phyloP scores from a whole-genome alignment of 2,329 filamentous ascomycete species.

The Epichloe sp. region DNA sequence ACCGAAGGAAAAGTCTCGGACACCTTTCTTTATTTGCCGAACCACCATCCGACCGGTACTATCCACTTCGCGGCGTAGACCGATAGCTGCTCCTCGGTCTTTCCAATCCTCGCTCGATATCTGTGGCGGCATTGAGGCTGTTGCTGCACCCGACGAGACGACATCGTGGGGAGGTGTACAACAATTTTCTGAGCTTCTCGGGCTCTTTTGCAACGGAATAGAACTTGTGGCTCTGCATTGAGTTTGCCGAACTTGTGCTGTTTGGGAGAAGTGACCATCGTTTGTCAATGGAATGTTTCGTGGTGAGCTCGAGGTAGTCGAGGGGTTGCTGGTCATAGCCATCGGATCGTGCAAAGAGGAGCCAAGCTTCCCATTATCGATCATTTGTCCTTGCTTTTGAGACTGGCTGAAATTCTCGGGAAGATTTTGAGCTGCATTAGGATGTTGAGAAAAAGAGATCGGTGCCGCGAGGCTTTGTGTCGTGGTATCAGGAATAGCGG shows the following conservation, averaged over 20 bases:
- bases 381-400: not conserved
- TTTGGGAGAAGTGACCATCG: conserved; percentile 9
- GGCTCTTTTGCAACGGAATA: conserved; percentile 63
- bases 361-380: not conserved
- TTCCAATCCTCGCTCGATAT: conserved; percentile 79
- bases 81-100: conserved; percentile 81
- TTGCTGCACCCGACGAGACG: conserved; percentile 23
- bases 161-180: conserved; percentile 9
- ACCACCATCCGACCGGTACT: conserved; percentile 69
- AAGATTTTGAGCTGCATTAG: not conserved
- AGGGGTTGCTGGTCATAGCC: not conserved
- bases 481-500: conserved; percentile 12
- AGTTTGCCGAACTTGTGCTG: conserved; percentile 27
- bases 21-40: conserved; percentile 86
- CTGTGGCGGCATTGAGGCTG: not conserved
- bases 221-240: conserved; percentile 41
- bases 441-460: conserved; percentile 3
- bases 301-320: conserved; percentile 4
- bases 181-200: conserved; percentile 43
- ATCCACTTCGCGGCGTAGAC: conserved; percentile 71
- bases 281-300: conserved; percentile 2
- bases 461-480: conserved; percentile 7
- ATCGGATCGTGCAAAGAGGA: not conserved
- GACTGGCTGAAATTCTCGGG: not conserved
- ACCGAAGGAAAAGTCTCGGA: conserved; percentile 92